Conservation (phyloP, 1,284 basidiomycete genomes). For the Hymenochaete sp. region DNA sequence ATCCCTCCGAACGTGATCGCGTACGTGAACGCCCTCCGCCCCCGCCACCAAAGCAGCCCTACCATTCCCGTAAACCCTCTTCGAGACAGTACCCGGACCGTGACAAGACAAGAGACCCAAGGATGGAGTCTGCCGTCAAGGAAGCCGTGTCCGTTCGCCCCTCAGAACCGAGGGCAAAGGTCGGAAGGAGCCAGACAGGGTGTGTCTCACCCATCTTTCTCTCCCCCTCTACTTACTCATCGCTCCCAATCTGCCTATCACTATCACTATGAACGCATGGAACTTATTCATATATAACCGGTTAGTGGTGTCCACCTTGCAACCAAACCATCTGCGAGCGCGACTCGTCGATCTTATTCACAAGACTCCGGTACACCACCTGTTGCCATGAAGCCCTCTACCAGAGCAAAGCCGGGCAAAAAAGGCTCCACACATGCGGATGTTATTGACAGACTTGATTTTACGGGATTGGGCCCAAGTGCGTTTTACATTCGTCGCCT, state of each 20-base stretch:
- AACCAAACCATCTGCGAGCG: constrained; percentile 27
- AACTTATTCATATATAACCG: no score
- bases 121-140: constrained; percentile 49
- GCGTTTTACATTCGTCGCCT: constrained; percentile 25
- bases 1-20: no score
- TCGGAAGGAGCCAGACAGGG: constrained; percentile 40
- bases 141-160: constrained; percentile 47
- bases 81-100: constrained; percentile 27
- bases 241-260: background rate
- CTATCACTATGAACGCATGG: background rate
- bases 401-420: constrained; percentile 43
- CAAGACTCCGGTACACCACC: constrained; percentile 49
- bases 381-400: constrained; percentile 37
- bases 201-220: constrained; percentile 24
- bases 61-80: no score
- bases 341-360: constrained; percentile 56
- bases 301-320: constrained; percentile 22
- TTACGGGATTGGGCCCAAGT: constrained; percentile 68
- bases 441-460: constrained; percentile 58
- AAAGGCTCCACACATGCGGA: constrained; percentile 66
- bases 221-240: background rate
- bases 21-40: constrained; percentile 24
- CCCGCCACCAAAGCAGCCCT: constrained; percentile 23
- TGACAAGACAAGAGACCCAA: constrained; percentile 7
- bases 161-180: constrained; percentile 34